Evolutionary conservation across 2,329 filamentous ascomycete genomes (phyloP), one percentile per base, ranked within the genome.

Genomic region (Arachnopeziza araneosa): DNA sequence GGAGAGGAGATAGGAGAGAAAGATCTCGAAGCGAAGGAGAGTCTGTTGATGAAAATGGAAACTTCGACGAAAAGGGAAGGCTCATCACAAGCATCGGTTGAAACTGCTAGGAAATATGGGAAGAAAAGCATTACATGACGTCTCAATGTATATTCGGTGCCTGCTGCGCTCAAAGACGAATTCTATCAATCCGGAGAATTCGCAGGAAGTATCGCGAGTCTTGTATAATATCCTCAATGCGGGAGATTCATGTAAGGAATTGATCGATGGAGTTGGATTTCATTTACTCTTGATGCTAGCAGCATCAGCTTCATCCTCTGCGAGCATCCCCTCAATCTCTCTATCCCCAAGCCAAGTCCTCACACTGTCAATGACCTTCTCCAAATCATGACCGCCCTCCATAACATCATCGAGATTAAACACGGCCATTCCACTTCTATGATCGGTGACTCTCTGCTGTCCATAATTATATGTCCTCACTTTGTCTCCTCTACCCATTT

Each of bases 401-500:
- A 90, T 80, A 24, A 90, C 81, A 71, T 83, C 81, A 63, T 86
- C 82, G 50, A 91, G 73, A 70, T 87, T 83, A 68, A 88, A 81
- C 55, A 87, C 76, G 58, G 85, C 88, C 24, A 83, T 74, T 9
- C 87, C 87, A 71, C 84, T 89, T 53, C 88, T 77, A 73, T 91
- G 88, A 74, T 91, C 88, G 17, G 87, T 90, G 55, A 90, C 87
- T 58, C 88, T 77, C 72, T 86, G 87, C 74, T 90, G 86, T 3
- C 79, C 79, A 74, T 79, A 89, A 71, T 90, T 90, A 71, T 91
- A 91, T 9, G 88, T 91, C 61, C 88, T 77, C 60, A 99, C 88
- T 78, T 99, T 99, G 77, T 98, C 92, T 53, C 91, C 91, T 50
- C 95, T 83, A 6, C 93, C 95, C 77, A 95, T 93, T 69, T 88